Evolutionary conservation across 371 early-diverging fungal species (phyloP), one percentile per base, ranked within the genome.

Genomic region (Mortierella sp.): DNA sequence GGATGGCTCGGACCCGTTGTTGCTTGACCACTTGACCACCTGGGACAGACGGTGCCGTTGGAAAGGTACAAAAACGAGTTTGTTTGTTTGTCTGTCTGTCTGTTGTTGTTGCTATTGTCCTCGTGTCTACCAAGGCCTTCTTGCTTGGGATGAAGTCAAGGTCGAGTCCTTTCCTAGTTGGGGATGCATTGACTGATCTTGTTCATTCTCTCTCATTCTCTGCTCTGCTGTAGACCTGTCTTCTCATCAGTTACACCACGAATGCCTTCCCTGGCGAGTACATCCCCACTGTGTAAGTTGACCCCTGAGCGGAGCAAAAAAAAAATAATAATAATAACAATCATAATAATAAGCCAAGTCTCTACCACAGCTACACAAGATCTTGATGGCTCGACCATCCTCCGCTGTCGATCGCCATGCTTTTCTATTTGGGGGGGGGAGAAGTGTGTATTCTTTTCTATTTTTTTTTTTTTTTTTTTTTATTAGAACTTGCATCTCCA

Each of bases 261-360:
- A 97, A 97, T 85, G 97, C 97, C 26, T 99, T 98, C 88, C 98
- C 98, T 43, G 98, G 96, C 59, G 98, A 97, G 87, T 97, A 97
- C 82, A 96, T 97, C 70, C 98, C 98, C 69, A 98, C 98, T 64
- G 98, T 98, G 96, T 97, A 94, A 88, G 89, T 66, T 30, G 28
- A 11, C 50, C 5, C 37, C 37, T 37, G 37, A 37, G 37, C 37
- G 37, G 37, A 37, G 37, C 37, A 37, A 37, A n/a, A n/a, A n/a
- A n/a, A n/a, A n/a, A n/a, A n/a, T n/a, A n/a, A n/a, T n/a, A n/a
- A n/a, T n/a, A n/a, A n/a, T n/a, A n/a, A n/a, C n/a, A n/a, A n/a
- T n/a, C n/a, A n/a, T n/a, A n/a, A n/a, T n/a, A n/a, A n/a, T n/a
- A n/a, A n/a, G n/a, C n/a, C n/a, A n/a, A n/a, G n/a, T n/a, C n/a